Conservation (phyloP, 106 monocot genomes). For the Allium cepa region DNA sequence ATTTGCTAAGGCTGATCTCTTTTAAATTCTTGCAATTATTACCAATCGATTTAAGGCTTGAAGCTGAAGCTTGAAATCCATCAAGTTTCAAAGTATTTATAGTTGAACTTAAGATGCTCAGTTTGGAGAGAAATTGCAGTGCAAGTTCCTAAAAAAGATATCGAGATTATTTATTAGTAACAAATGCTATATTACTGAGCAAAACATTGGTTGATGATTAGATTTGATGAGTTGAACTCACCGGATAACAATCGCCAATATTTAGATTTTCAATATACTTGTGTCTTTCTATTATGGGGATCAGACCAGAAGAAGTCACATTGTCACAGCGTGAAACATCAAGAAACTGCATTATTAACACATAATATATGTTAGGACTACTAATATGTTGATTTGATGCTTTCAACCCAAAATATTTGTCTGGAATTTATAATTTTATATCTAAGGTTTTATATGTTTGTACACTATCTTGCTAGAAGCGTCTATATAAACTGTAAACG, state of each 20-base stretch:
- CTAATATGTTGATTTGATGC: no score
- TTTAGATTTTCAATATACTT: slow-evolving; percentile 44
- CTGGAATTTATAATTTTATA: background rate
- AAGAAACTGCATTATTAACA: slow-evolving; percentile 33
- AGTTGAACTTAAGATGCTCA: slow-evolving; percentile 26
- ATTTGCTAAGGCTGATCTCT: slow-evolving; percentile 82
- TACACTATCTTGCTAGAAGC: no score
- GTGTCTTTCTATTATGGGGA: slow-evolving; percentile 57
- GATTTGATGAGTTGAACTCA: slow-evolving; percentile 14
- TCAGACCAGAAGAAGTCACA: slow-evolving; percentile 50
- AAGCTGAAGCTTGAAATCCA: slow-evolving; percentile 40
- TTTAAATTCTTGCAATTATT: slow-evolving; percentile 48
- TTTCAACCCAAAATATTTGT: no score
- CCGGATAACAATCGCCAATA: slow-evolving; percentile 53
- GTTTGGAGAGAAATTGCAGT: slow-evolving; percentile 39
- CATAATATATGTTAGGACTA: no score
- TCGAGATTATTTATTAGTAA: no score
- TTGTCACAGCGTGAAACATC: slow-evolving; percentile 69
- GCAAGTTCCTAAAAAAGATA: slow-evolving; percentile 36
- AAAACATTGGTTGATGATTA: no score
- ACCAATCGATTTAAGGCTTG: slow-evolving; percentile 41
- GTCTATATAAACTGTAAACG: no score
- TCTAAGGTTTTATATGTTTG: background rate
- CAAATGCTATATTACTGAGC: no score
- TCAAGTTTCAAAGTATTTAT: slow-evolving; percentile 55